Percentiles rank a stretch among this genome's conserved stretches.
Evolutionary conservation across 2,329 filamentous ascomycete species (phyloP).

Genomic region (Aureobasidium vineae): DNA sequence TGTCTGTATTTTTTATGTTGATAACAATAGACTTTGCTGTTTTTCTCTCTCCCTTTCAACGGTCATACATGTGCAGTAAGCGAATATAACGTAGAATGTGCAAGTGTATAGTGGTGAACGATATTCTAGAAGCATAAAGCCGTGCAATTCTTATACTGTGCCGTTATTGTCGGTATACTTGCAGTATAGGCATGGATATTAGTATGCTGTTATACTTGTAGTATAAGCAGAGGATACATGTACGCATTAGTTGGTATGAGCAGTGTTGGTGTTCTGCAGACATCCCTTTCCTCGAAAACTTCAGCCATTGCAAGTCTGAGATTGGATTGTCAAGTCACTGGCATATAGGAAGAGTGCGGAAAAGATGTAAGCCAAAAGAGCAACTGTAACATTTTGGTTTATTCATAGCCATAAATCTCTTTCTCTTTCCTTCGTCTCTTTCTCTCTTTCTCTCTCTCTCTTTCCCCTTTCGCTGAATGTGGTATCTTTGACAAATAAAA

Average conservation of each 20-base stretch:
- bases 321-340: not conserved
- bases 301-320: not conserved
- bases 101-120: not conserved
- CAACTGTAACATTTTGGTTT: slow-evolving; percentile 7
- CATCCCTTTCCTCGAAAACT: not conserved
- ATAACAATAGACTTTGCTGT: not conserved
- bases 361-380: not conserved
- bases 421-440: not conserved
- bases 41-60: not conserved
- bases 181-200: not conserved
- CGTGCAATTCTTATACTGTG: not conserved
- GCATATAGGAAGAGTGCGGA: not conserved
- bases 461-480: slow-evolving; percentile 13
- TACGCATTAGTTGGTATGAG: not conserved
- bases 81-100: not conserved
- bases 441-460: not conserved
- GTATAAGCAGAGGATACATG: not conserved
- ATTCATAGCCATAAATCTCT: slow-evolving; percentile 22
- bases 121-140: not conserved
- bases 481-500: slow-evolving; percentile 18
- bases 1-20: too few species aligned
- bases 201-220: not conserved
- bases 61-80: not conserved
- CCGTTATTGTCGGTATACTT: not conserved
- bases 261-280: not conserved